Evolutionary conservation across 768 basidiomycete genomes (phyloP).

Genomic region (Strobilomyces confusus): DNA sequence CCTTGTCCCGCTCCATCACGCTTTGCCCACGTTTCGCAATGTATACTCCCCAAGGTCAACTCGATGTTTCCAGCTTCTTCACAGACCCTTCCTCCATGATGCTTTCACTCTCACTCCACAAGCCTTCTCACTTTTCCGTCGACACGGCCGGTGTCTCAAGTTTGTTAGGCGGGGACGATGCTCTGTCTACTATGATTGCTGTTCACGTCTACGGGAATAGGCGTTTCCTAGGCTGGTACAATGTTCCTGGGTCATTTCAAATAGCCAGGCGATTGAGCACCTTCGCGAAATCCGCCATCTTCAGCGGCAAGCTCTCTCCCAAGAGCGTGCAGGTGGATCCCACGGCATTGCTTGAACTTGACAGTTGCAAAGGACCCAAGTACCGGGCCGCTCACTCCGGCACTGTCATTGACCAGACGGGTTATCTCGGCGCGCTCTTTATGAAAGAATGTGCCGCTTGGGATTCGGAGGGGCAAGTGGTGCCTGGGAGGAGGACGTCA

Average conservation of each 20-base stretch:
- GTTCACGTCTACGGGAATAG: conserved; percentile 25
- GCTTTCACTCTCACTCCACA: background rate
- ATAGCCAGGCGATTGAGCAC: conserved; percentile 20
- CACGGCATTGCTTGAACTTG: conserved; percentile 14
- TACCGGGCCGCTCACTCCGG: conserved; percentile 70
- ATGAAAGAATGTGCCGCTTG: conserved; percentile 13
- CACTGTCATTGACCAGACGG: conserved; percentile 45
- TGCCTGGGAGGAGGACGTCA: conserved; percentile 10
- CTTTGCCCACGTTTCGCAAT: background rate
- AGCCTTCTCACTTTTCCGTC: conserved; percentile 12
- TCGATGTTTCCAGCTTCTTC: background rate
- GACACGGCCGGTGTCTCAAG: conserved; percentile 24
- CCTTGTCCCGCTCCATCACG: no score
- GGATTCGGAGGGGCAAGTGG: conserved; percentile 7
- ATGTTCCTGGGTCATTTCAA: conserved; percentile 31
- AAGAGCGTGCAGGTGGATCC: conserved; percentile 18
- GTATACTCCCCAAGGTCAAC: background rate
- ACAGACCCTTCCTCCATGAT: background rate
- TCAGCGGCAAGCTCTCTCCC: conserved; percentile 5
- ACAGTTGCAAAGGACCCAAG: conserved; percentile 33
- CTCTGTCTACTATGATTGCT: conserved; percentile 27
- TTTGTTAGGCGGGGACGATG: conserved; percentile 32
- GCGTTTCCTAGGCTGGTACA: conserved; percentile 35
- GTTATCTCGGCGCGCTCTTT: conserved; percentile 53
- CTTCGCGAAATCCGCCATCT: conserved; percentile 12